A percentile compares a stretch with the other conserved stretches of the same genome.
phyloP scores from a whole-genome alignment of 129 eudicot genomes.

The Solidago caesia region DNA sequence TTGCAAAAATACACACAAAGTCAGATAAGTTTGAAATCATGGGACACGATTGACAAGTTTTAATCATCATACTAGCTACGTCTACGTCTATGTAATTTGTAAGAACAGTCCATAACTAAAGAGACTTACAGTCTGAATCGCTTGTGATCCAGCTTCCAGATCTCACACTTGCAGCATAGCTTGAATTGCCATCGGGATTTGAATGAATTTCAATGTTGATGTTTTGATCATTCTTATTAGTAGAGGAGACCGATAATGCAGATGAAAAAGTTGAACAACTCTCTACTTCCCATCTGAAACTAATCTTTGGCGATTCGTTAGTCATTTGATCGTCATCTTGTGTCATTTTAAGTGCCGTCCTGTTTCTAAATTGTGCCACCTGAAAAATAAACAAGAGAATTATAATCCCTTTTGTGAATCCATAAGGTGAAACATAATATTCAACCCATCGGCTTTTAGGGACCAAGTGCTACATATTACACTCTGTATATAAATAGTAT shows the following conservation, averaged over 20 bases:
- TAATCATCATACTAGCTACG: not conserved
- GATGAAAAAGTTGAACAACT: constrained; percentile 69
- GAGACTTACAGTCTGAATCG: constrained; percentile 79
- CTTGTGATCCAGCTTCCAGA: constrained; percentile 84
- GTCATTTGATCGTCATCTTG: constrained; percentile 51
- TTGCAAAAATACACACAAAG: constrained; percentile 18
- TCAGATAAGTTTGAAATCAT: not conserved
- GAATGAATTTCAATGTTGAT: constrained; percentile 38
- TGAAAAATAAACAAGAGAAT: constrained; percentile 22
- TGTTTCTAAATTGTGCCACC: constrained; percentile 67
- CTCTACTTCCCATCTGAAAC: constrained; percentile 82
- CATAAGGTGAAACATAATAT: no score
- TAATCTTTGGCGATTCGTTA: constrained; percentile 77
- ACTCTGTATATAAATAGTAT: no score
- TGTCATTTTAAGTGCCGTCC: constrained; percentile 39
- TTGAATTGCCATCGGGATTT: constrained; percentile 38
- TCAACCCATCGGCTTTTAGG: no score
- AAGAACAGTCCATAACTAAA: not conserved
- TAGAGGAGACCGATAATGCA: constrained; percentile 47
- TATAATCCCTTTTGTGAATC: not conserved
- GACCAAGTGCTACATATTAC: no score
- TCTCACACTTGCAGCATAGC: constrained; percentile 30
- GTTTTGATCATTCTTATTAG: constrained; percentile 28
- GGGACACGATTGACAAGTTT: not conserved
- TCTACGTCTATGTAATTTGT: not conserved